phyloP scores from a whole-genome alignment of 2,329 filamentous ascomycete genomes.

The Teratosphaeria gauchensis region DNA sequence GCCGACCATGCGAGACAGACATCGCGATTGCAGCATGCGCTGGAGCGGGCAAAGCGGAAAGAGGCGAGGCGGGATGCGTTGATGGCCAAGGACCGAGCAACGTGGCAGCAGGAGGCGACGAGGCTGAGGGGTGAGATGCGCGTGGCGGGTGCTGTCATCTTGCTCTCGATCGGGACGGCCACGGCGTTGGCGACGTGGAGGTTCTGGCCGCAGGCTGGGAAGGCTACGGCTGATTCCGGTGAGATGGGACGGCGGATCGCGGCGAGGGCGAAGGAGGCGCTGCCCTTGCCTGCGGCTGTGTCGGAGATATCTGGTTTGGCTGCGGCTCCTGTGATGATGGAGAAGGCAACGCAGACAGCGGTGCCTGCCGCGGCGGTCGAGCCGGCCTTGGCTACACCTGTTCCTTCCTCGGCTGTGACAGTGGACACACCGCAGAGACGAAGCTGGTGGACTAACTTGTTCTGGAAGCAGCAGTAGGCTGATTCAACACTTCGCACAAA shows the following conservation, averaged over 20 bases:
- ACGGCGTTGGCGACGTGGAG: slow-evolving; percentile 15
- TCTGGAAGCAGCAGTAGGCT: no score
- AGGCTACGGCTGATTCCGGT: slow-evolving; percentile 6
- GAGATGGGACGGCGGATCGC: slow-evolving; percentile 16
- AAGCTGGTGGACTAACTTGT: no score
- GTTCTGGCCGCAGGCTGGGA: slow-evolving; percentile 14
- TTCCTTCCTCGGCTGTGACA: no score
- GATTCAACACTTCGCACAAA: no score
- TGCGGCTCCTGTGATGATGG: background rate
- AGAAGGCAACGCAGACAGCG: background rate
- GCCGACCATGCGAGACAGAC: slow-evolving; percentile 10
- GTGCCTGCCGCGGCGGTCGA: background rate
- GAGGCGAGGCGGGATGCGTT: slow-evolving; percentile 1
- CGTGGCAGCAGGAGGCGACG: slow-evolving; percentile 9
- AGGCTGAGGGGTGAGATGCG: slow-evolving; percentile 12
- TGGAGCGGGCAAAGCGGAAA: slow-evolving; percentile 8
- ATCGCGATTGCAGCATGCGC: slow-evolving; percentile 2
- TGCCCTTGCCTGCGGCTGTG: slow-evolving; percentile 8
- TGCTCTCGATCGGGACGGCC: slow-evolving; percentile 11
- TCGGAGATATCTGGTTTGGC: background rate
- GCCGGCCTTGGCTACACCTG: background rate
- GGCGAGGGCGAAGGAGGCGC: slow-evolving; percentile 8
- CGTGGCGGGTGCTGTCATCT: slow-evolving; percentile 11
- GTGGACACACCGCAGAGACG: no score
- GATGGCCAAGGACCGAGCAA: slow-evolving; percentile 4